Evolutionary conservation across 495 filamentous ascomycete genomes (phyloP).

Genomic region (Friedmanniomyces endolithicus): DNA sequence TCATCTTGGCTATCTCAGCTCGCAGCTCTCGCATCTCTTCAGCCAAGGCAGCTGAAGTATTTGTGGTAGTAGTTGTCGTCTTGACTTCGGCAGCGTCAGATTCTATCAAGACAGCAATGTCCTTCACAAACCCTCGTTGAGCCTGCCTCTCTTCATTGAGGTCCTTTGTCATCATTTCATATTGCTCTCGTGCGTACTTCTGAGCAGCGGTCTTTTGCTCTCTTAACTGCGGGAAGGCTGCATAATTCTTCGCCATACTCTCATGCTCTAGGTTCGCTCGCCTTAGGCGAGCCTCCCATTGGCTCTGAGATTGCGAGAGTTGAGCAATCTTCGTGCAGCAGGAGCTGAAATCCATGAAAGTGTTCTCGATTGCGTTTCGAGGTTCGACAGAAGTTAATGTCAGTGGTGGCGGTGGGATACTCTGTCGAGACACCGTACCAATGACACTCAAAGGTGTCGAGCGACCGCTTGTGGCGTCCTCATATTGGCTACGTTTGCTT

Average conservation of each 20-base stretch:
- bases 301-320: not conserved
- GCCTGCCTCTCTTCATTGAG: not conserved
- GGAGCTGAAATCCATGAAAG: not conserved
- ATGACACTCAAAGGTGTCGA: constrained; percentile 6
- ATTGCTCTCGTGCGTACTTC: not conserved
- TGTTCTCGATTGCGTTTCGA: not conserved
- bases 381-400: not conserved
- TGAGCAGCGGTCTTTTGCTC: constrained; percentile 1
- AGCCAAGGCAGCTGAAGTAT: not conserved
- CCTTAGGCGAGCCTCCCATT: not conserved
- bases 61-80: not conserved
- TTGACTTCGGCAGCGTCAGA: constrained; percentile 5
- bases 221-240: not conserved
- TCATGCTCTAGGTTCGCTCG: not conserved
- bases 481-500: constrained; percentile 3
- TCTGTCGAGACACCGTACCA: not conserved
- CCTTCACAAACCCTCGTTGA: not conserved
- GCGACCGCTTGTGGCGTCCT: constrained; percentile 3
- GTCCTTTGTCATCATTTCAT: not conserved
- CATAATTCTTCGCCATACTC: not conserved
- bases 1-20: not conserved
- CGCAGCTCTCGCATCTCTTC: not conserved
- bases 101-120: not conserved
- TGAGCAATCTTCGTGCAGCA: not conserved
- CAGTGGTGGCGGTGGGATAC: not conserved